These are phyloP conservation scores for Nicotiana rustica DNA, from an alignment of 305 asterid genomes.

Conservation along the genomic window DNA sequence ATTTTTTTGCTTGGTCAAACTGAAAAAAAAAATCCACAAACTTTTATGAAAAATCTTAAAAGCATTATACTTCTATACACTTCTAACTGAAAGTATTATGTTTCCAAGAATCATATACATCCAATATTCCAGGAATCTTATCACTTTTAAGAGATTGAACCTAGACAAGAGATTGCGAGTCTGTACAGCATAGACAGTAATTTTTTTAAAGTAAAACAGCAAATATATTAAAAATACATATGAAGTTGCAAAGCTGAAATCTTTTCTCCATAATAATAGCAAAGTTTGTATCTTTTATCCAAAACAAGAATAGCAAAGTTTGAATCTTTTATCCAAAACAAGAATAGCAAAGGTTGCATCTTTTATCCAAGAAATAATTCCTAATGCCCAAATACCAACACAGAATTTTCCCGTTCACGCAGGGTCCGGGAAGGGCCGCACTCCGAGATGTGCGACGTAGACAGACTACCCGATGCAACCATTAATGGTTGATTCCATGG, in stretches of 20 bases:
- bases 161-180: background rate
- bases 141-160: background rate
- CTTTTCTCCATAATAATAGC: background rate
- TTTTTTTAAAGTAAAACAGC: conserved; percentile 5
- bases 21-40: background rate
- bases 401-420: too few species aligned
- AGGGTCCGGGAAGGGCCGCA: too few species aligned
- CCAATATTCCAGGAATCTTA: background rate
- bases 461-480: too few species aligned
- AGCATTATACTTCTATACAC: background rate
- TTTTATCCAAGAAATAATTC: background rate
- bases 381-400: too few species aligned
- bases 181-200: background rate
- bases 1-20: background rate
- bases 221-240: background rate
- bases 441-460: too few species aligned
- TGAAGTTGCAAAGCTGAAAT: background rate
- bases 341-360: conserved; percentile 1
- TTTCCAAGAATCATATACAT: background rate
- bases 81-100: background rate
- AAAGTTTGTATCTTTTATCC: background rate
- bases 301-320: background rate
- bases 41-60: background rate
- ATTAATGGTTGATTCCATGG: too few species aligned
- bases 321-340: background rate